Evolutionary conservation across 2,329 filamentous ascomycete genomes (phyloP).

Genomic region (Arthrobotrys iridis): DNA sequence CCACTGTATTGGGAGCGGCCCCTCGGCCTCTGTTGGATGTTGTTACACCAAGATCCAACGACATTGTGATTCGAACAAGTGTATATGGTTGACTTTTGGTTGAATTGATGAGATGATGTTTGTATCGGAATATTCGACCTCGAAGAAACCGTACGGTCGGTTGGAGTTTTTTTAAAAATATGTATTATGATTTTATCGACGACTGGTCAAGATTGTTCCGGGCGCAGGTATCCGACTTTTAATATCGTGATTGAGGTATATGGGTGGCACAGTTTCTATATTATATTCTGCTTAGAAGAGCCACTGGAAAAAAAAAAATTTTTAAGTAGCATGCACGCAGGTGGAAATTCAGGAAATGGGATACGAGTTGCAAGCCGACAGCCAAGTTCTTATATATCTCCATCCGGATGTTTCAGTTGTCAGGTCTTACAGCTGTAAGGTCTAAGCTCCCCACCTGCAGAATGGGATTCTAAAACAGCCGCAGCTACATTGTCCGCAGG

Average conservation of each 20-base stretch:
- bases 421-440: background rate
- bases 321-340: background rate
- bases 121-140: too few relatives aligned
- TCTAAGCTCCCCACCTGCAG: conserved; percentile 1
- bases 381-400: conserved; percentile 19
- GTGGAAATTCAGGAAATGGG: background rate
- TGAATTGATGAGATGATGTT: background rate
- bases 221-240: too few relatives aligned
- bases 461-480: background rate
- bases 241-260: background rate
- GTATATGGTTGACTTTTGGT: background rate
- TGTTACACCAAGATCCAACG: background rate
- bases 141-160: too few relatives aligned
- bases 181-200: too few relatives aligned
- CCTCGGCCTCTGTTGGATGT: background rate
- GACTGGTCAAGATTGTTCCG: too few relatives aligned
- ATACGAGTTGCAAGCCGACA: background rate
- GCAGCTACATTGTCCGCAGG: background rate
- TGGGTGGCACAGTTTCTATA: background rate
- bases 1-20: background rate
- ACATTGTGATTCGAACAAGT: background rate
- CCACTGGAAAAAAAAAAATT: background rate
- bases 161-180: too few relatives aligned
- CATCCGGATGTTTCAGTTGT: background rate
- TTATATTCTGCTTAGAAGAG: background rate